These are phyloP conservation scores for Suillus decipiens DNA, from an alignment of 768 basidiomycete species.

Conservation along the genomic window DNA sequence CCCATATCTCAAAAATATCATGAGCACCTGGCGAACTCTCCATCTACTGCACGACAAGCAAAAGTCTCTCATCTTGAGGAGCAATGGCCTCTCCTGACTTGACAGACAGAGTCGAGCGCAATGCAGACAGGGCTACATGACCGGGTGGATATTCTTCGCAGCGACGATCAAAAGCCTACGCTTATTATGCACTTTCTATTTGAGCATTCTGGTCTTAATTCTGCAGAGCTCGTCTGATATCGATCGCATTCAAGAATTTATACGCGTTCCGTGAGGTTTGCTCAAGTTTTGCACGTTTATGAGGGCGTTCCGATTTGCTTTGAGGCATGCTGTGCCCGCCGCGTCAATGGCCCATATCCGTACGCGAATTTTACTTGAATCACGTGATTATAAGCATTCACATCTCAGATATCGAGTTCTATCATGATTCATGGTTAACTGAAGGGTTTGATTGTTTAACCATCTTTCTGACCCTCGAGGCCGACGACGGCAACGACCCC, in stretches of 20 bases:
- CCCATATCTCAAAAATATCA: conserved; percentile 68
- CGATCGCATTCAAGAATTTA: conserved; percentile 22
- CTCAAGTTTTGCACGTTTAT: conserved; percentile 28
- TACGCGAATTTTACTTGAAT: neutral
- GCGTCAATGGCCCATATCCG: neutral
- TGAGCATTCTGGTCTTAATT: conserved; percentile 18
- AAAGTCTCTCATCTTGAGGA: conserved; percentile 60
- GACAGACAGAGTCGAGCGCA: conserved; percentile 66
- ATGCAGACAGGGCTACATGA: conserved; percentile 43
- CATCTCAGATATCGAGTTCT: no score
- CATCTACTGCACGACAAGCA: conserved; percentile 65
- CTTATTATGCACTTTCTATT: conserved; percentile 24
- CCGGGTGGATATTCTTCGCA: neutral
- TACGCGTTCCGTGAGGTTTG: conserved; percentile 14
- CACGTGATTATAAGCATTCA: neutral
- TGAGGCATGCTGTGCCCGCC: conserved; percentile 18
- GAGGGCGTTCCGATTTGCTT: conserved; percentile 10
- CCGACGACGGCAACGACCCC: conserved; percentile 20
- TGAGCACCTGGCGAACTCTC: conserved; percentile 53
- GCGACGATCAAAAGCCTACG: neutral
- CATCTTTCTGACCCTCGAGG: conserved; percentile 26
- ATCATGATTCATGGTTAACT: neutral
- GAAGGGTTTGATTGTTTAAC: neutral
- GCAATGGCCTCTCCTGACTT: conserved; percentile 50
- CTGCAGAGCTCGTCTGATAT: conserved; percentile 25